phyloP scores from a whole-genome alignment of 176 grass and related monocot species.

The Bonia amplexicaulis region DNA sequence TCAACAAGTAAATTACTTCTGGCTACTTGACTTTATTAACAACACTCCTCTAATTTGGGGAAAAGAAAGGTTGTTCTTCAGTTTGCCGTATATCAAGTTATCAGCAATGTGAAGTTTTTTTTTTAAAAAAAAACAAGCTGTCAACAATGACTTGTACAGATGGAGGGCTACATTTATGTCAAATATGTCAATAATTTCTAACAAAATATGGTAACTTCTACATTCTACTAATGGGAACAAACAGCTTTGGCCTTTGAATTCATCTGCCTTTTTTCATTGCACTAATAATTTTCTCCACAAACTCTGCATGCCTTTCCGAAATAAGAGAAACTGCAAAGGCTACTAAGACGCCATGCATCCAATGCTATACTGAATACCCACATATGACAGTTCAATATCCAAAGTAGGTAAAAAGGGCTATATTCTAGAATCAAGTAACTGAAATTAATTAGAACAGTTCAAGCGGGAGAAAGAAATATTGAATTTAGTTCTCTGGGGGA shows the following conservation, averaged over 20 bases:
- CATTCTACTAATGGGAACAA: neutral
- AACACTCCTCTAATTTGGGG: neutral
- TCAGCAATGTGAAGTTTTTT: neutral
- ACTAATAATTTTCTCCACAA: neutral
- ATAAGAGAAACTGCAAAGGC: neutral
- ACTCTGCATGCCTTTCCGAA: neutral
- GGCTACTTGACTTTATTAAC: neutral
- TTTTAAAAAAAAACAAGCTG: neutral
- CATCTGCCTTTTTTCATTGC: neutral
- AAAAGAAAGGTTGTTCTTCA: neutral
- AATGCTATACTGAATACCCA: neutral
- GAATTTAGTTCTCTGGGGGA: neutral
- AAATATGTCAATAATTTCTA: neutral
- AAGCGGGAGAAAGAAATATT: slow-evolving; percentile 1
- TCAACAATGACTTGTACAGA: neutral
- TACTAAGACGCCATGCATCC: neutral
- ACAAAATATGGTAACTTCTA: neutral
- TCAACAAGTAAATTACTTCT: neutral
- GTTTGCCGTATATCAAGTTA: neutral
- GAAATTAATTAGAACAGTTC: neutral
- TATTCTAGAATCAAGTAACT: neutral
- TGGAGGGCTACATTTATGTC: neutral
- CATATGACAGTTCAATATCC: neutral
- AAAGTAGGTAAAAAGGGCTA: neutral
- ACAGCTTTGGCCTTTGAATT: neutral